Evolutionary conservation across 495 filamentous ascomycete genomes (phyloP), one percentile per base, ranked within the genome.

Genomic region (Choiromyces venosus): DNA sequence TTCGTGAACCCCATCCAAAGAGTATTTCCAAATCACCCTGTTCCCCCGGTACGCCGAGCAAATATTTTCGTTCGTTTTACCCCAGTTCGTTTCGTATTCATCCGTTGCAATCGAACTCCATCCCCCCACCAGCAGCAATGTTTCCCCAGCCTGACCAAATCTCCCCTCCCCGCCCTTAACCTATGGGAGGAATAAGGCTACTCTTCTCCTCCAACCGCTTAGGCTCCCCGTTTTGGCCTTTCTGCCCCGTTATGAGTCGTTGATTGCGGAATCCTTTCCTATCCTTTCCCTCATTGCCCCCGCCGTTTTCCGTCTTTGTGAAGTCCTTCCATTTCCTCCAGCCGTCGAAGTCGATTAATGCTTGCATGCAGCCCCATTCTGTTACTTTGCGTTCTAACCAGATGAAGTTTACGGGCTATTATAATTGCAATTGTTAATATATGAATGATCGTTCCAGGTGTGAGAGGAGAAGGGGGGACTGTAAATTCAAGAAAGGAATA

Each of bases 301-400:
- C 61, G 37, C 74, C 69, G 65, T 69, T 56, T 37, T 81, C 74
- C 35, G 76, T 76, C 40, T 75, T 76, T 37, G 87, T 85, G 79
- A 89, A 94, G 74, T 93, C 90, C 79, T 97, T 97, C 95, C 95
- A 99, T 83, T 93, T 92, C 64, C 93, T 89, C 95, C 95, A 99
- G 69, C 95, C 95, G 80, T 98, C 95, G 78, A 93, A 98, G 85
- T 99, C 95, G 82, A 99, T 99, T 69, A 99, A 85, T 29, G 96
- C 96, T 85, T 98, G 95, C 91, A 99, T 97, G 84, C 95, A 99
- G 75, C 95, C 95, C 95, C 95, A 99, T 87, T 99, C 95, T 82
- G 94, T 97, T 56, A 98, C 93, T 81, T 99, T 99, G 56, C 94
- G 89, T 79, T 96, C 91, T 19, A 99, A 87, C 95, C 95, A 99